Base-by-base conservation (phyloP, 169 alveolate genomes). In the Theileria sp. region DNA sequence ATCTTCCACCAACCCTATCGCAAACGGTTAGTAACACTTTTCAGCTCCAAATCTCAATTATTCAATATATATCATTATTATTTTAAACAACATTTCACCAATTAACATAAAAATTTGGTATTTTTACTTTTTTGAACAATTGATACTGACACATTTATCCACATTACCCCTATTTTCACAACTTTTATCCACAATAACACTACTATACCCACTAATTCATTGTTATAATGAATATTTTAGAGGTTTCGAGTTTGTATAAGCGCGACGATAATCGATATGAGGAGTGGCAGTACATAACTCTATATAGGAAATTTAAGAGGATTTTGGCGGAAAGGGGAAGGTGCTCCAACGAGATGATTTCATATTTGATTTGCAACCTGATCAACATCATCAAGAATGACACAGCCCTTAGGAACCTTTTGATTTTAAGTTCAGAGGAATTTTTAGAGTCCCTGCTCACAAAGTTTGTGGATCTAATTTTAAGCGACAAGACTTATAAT, bases 1-100 rank as follows among this genome's bases (percentile, higher is more conserved):
- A 54, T 79, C 68, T 12, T 71, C 76, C 34, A 62, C 79, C 26
- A 71, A 71, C 68, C 28, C 36, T 19, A 71, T 71, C 79, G 79
- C 79, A 71, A 71, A 71, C 49, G 79, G 79, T 71, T 23, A 28
- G 79, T 9, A 10, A 54, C 1, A 0, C 12, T 4, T 44, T 44
- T 8, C 54, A 13, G 3, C 54, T 4, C 54, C 8, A 10, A 44
- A 44, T 10, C 17, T 4, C 54, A 7, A 44, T 7, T 44, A 44
- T 44, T 44, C 54, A 2, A 44, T 44, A n/a, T n/a, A 44, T 44
- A 4, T 10, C 1, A 44, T 44, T 44, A 13, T 44, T 44, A 44
- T 44, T 44, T 44, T 10, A 44, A 44, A 4, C 54, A 44, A 15
- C 8, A 44, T 44, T 44, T 2, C 12, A 13, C 12, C 12, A 4